Evolutionary conservation across 768 basidiomycete genomes (phyloP).

Genomic region (Boletus rex-veris): DNA sequence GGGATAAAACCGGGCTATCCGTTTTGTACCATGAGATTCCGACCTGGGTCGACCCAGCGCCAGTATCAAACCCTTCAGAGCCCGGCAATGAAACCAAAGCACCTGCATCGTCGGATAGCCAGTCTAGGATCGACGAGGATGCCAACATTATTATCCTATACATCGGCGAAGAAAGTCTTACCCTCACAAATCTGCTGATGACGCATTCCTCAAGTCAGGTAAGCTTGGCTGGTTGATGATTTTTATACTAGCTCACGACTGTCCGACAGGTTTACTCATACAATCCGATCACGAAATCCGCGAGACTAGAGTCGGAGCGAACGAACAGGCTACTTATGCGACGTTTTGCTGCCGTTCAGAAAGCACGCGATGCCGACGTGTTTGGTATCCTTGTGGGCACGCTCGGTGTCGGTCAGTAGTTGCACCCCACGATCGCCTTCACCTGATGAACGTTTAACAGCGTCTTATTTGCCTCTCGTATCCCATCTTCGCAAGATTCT

Average conservation of each 20-base stretch:
- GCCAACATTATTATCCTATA: constrained; percentile 44
- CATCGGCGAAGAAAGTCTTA: constrained; percentile 77
- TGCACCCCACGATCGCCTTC: background rate
- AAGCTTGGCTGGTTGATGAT: constrained; percentile 13
- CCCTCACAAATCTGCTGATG: constrained; percentile 81
- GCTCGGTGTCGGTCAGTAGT: constrained; percentile 71
- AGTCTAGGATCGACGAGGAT: background rate
- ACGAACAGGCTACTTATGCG: constrained; percentile 88
- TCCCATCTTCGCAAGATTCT: constrained; percentile 73
- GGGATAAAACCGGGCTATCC: constrained; percentile 24
- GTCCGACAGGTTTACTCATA: constrained; percentile 69
- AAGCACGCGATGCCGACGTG: constrained; percentile 87
- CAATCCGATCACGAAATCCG: constrained; percentile 50
- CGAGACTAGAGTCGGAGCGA: constrained; percentile 56
- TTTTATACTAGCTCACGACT: background rate
- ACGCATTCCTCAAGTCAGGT: constrained; percentile 69
- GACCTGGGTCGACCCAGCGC: constrained; percentile 21
- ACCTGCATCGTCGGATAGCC: background rate
- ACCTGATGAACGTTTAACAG: constrained; percentile 34
- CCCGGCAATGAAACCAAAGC: background rate
- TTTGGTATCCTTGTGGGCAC: constrained; percentile 96
- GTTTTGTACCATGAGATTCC: constrained; percentile 39
- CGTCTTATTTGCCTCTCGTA: constrained; percentile 84
- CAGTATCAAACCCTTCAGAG: background rate
- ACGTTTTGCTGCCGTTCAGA: constrained; percentile 82